phyloP scores from a whole-genome alignment of 2,329 filamentous ascomycete genomes.

The Teratosphaeria gauchensis region DNA sequence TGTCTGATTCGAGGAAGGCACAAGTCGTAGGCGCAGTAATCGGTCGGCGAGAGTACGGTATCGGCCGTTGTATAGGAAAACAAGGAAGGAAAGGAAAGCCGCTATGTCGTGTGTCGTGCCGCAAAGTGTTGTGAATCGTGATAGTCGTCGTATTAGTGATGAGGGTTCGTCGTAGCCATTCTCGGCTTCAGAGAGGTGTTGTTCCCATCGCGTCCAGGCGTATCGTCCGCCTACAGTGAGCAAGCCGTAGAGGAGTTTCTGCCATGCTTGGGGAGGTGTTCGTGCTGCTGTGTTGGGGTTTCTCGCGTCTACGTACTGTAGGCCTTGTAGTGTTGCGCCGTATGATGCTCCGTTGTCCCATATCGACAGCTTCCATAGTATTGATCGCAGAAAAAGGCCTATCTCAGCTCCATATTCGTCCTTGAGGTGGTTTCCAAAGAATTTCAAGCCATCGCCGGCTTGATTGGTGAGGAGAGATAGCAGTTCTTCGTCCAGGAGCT shows the following conservation, averaged over 20 bases:
- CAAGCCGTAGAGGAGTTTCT: conserved; percentile 76
- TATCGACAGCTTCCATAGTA: conserved; percentile 87
- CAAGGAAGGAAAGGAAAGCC: conserved; percentile 74
- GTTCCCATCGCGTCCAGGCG: conserved; percentile 85
- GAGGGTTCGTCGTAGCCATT: conserved; percentile 58
- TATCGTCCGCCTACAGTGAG: conserved; percentile 83
- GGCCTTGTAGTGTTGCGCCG: conserved; percentile 82
- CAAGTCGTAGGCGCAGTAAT: conserved; percentile 70
- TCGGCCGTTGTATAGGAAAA: conserved; percentile 82
- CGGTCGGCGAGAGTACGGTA: conserved; percentile 88
- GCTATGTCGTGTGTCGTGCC: conserved; percentile 71
- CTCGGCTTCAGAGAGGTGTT: conserved; percentile 67
- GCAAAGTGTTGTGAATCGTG: conserved; percentile 56
- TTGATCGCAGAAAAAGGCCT: conserved; percentile 60
- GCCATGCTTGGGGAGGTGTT: conserved; percentile 53
- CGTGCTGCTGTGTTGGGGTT: conserved; percentile 2
- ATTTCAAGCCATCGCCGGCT: conserved; percentile 78
- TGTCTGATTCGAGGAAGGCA: conserved; percentile 74
- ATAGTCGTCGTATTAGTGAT: conserved; percentile 47
- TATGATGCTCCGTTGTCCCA: conserved; percentile 97
- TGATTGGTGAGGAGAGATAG: conserved; percentile 76
- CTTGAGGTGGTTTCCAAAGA: conserved; percentile 66
- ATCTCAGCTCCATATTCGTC: conserved; percentile 89
- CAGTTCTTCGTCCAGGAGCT: conserved; percentile 87
- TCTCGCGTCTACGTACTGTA: conserved; percentile 80